phyloP scores from a whole-genome alignment of 345 rosid species.

The Gossypium stocksii region DNA sequence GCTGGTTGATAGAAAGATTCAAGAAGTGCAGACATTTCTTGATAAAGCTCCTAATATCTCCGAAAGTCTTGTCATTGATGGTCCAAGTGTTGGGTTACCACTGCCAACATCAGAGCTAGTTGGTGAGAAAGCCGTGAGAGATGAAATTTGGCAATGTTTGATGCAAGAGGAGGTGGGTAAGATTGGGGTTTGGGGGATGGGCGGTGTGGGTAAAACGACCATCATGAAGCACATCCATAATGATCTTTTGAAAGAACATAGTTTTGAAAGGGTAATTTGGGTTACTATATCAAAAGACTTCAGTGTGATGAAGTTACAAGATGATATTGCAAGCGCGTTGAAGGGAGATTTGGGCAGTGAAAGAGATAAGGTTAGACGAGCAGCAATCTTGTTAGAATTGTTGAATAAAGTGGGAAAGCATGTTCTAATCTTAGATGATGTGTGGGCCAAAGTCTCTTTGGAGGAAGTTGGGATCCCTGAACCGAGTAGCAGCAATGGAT shows the following conservation, averaged over 20 bases:
- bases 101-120: background rate
- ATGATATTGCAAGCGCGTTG: background rate
- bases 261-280: too few relatives aligned
- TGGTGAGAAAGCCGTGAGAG: background rate
- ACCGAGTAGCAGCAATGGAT: background rate
- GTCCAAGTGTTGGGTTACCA: too few relatives aligned
- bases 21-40: too few relatives aligned
- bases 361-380: background rate
- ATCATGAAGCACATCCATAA: background rate
- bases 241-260: background rate
- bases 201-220: background rate
- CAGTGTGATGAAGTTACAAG: background rate
- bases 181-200: too few relatives aligned
- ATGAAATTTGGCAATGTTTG: background rate
- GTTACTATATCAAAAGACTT: background rate
- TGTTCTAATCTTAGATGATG: too few relatives aligned
- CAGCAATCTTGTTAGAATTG: too few relatives aligned
- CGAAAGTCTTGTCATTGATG: too few relatives aligned
- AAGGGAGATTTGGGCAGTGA: background rate
- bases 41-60: too few relatives aligned
- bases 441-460: background rate
- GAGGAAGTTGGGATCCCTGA: background rate
- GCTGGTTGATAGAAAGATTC: too few relatives aligned
- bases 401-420: too few relatives aligned
- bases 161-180: background rate